Conservation (phyloP, 345 rosid genomes). For the Angophora floribunda region DNA sequence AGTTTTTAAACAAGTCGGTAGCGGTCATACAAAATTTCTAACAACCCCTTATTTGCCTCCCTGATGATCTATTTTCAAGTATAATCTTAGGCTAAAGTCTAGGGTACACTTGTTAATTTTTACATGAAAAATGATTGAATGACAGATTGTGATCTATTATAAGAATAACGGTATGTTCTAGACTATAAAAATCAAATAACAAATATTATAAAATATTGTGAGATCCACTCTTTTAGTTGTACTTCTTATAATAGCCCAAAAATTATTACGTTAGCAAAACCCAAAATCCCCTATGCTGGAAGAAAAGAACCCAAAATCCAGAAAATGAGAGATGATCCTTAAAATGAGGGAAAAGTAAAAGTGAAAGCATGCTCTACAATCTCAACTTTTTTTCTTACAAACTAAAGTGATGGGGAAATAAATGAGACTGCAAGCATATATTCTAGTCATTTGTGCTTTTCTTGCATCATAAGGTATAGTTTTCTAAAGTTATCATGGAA, state of each 20-base stretch:
- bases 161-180: no score
- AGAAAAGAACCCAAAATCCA: not conserved
- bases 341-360: not conserved
- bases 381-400: not conserved
- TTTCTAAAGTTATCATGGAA: not conserved
- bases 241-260: no score
- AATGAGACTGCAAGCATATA: not conserved
- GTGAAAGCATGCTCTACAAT: not conserved
- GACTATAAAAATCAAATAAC: no score
- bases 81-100: not conserved
- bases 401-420: not conserved
- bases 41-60: not conserved
- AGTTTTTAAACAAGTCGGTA: no score
- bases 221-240: no score
- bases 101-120: not conserved
- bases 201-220: no score
- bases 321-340: not conserved
- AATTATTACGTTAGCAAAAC: no score
- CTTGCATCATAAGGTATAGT: not conserved
- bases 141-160: no score
- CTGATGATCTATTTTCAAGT: no score
- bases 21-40: no score
- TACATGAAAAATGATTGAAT: no score
- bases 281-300: not conserved
- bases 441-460: not conserved